These are phyloP conservation scores for Calendula officinalis DNA, from an alignment of 129 eudicot species.

Conservation along the genomic window DNA sequence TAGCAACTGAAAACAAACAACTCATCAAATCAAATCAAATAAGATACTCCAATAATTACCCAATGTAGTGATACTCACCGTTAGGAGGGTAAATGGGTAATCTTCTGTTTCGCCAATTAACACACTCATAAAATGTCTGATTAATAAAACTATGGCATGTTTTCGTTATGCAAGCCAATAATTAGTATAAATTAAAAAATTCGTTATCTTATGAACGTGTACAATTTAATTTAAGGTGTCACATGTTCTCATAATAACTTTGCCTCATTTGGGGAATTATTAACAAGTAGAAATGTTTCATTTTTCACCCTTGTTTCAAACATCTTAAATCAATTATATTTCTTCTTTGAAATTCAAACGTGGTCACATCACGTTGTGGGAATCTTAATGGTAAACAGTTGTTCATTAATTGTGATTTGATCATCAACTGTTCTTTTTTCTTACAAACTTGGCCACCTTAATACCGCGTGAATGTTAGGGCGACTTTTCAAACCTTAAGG, in stretches of 20 bases:
- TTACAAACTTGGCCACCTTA: too few relatives aligned
- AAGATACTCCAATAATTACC: background rate
- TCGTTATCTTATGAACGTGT: background rate
- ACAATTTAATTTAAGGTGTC: constrained; percentile 5
- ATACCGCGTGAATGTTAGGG: constrained; percentile 20
- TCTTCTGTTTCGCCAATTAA: constrained; percentile 45
- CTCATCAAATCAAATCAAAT: background rate
- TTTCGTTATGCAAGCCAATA: constrained; percentile 2
- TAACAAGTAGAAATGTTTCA: background rate
- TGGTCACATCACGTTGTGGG: constrained; percentile 24
- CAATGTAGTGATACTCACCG: constrained; percentile 40
- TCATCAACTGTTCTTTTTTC: too few relatives aligned
- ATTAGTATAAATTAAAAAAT: background rate
- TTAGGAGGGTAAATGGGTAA: constrained; percentile 62
- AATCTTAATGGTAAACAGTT: constrained; percentile 25
- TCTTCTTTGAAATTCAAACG: background rate
- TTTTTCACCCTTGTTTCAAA: background rate
- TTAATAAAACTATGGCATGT: constrained; percentile 50
- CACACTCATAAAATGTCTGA: constrained; percentile 59
- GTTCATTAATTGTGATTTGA: constrained; percentile 12
- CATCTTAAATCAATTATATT: background rate
- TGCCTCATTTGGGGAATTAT: constrained; percentile 5
- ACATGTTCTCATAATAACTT: constrained; percentile 24
- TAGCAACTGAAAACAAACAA: constrained; percentile 41
- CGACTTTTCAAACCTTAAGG: constrained; percentile 27